Percentiles rank a stretch among this genome's conserved stretches.
Conservation (phyloP, 495 filamentous ascomycete species). For the Penicillium macrosclerotiorum region DNA sequence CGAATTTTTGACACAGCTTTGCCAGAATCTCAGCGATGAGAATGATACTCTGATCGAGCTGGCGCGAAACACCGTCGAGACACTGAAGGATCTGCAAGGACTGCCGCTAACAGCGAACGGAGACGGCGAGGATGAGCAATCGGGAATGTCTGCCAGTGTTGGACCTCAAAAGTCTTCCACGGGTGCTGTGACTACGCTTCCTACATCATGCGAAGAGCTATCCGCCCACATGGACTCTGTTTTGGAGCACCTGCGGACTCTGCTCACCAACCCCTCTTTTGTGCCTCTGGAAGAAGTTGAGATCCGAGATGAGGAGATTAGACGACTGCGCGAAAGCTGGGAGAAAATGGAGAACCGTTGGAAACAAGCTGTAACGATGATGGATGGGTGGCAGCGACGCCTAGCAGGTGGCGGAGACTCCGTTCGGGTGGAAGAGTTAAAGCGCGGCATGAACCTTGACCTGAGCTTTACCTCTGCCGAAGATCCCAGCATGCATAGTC, state of each 20-base stretch:
- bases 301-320: constrained; percentile 85
- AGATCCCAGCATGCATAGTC: constrained; percentile 33
- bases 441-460: constrained; percentile 69
- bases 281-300: constrained; percentile 95
- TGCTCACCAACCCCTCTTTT: constrained; percentile 93
- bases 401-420: constrained; percentile 77
- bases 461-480: constrained; percentile 53
- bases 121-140: constrained; percentile 31
- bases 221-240: constrained; percentile 68
- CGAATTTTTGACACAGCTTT: constrained; percentile 85
- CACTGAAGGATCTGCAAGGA: constrained; percentile 76
- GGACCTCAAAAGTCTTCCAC: constrained; percentile 27
- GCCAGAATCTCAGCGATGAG: constrained; percentile 86
- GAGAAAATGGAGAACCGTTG: constrained; percentile 88
- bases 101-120: constrained; percentile 52
- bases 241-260: constrained; percentile 72
- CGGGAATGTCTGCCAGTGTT: constrained; percentile 35
- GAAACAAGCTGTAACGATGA: constrained; percentile 84
- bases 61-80: constrained; percentile 66
- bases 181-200: constrained; percentile 38
- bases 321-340: constrained; percentile 75
- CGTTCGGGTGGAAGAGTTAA: constrained; percentile 79
- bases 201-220: constrained; percentile 68
- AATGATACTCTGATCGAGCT: constrained; percentile 81
- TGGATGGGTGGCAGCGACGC: constrained; percentile 87